Percentiles rank a stretch among this genome's conserved stretches.
phyloP scores from a whole-genome alignment of 1,284 basidiomycete species.

The Heliocybe sulcata region DNA sequence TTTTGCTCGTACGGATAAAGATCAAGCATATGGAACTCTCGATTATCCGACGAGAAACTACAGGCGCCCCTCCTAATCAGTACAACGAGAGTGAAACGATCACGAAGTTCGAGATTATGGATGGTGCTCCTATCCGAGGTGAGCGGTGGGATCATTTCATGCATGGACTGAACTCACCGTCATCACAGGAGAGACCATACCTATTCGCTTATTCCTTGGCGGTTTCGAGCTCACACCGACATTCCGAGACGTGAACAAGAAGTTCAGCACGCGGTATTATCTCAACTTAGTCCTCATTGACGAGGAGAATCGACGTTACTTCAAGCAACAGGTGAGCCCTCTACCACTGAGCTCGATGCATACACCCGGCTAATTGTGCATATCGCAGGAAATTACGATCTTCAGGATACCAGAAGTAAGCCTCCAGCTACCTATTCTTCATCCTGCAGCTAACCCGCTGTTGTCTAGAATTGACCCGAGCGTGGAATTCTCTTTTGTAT shows the following conservation, averaged over 20 bases:
- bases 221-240: slow-evolving; percentile 98
- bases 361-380: slow-evolving; percentile 2
- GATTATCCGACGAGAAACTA: slow-evolving; percentile 96
- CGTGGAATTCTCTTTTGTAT: slow-evolving; percentile 2
- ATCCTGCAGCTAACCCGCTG: neutral
- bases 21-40: slow-evolving; percentile 99
- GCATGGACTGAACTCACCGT: neutral
- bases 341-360: neutral
- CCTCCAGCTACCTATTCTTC: slow-evolving; percentile 3
- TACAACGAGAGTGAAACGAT: slow-evolving; percentile 99
- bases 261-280: slow-evolving; percentile 96
- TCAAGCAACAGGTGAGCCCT: slow-evolving; percentile 74
- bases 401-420: slow-evolving; percentile 70
- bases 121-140: slow-evolving; percentile 92
- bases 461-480: slow-evolving; percentile 12
- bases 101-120: slow-evolving; percentile 99
- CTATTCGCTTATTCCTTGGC: slow-evolving; percentile 94
- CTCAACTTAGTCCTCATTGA: slow-evolving; percentile 96
- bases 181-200: slow-evolving; percentile 86
- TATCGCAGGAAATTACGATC: slow-evolving; percentile 59
- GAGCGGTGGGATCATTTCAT: slow-evolving; percentile 12
- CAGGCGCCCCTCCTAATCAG: slow-evolving; percentile 92
- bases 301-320: slow-evolving; percentile 94
- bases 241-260: slow-evolving; percentile 99
- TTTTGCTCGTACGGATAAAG: slow-evolving; percentile 97